A percentile compares a stretch with the other conserved stretches of the same genome.
Conservation (phyloP, 257 asterid species). For the Sherardia arvensis region DNA sequence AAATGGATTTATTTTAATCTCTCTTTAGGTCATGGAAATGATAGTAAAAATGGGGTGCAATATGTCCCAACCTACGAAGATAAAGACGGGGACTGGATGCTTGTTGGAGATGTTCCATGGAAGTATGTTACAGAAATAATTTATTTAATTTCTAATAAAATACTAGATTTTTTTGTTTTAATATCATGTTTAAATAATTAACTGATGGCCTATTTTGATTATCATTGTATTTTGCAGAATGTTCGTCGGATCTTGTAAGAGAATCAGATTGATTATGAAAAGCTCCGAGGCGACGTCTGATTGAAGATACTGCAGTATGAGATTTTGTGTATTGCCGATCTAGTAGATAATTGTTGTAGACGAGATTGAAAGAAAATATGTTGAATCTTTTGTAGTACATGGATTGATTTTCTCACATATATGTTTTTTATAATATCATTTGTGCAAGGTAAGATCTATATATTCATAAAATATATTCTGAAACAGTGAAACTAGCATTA, state of each 20-base stretch:
- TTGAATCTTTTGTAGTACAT: too few species aligned
- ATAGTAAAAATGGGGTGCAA: constrained; percentile 32
- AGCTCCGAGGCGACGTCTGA: constrained; percentile 37
- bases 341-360: too few species aligned
- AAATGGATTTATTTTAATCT: background rate
- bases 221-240: constrained; percentile 30
- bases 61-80: constrained; percentile 80
- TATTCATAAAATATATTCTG: too few species aligned
- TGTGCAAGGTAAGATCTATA: too few species aligned
- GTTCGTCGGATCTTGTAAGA: constrained; percentile 74
- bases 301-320: too few species aligned
- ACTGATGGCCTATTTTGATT: background rate
- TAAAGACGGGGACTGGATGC: constrained; percentile 89
- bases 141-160: background rate
- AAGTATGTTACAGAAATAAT: background rate
- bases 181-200: background rate
- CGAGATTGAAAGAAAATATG: too few species aligned
- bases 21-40: constrained; percentile 33
- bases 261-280: constrained; percentile 76
- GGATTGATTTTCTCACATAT: too few species aligned
- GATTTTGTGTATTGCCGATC: too few species aligned
- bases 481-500: too few species aligned
- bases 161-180: background rate
- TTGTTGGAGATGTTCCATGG: constrained; percentile 76
- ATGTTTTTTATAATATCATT: too few species aligned